These are phyloP conservation scores for Botrytis medusae DNA, from an alignment of 2,329 filamentous ascomycete genomes.

Conservation along the genomic window DNA sequence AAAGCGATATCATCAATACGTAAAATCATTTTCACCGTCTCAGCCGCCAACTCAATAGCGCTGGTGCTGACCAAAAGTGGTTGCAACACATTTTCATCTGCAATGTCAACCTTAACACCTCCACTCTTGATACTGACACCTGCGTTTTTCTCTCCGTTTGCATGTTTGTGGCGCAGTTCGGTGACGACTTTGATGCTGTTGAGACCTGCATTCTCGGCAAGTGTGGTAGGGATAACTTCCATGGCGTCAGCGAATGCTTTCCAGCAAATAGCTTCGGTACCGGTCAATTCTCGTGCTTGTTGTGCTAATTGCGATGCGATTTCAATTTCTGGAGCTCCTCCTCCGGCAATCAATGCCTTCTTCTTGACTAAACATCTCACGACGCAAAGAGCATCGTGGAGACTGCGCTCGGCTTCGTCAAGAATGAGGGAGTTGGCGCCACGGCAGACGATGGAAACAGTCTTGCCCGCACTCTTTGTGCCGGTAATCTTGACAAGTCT, in stretches of 20 bases:
- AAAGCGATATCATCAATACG: constrained; percentile 38
- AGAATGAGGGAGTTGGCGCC: constrained; percentile 93
- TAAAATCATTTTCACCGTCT: constrained; percentile 74
- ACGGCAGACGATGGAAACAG: constrained; percentile 89
- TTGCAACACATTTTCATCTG: constrained; percentile 95
- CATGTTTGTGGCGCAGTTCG: constrained; percentile 89
- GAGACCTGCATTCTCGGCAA: constrained; percentile 94
- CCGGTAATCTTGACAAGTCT: constrained; percentile 95
- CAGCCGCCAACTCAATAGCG: constrained; percentile 92
- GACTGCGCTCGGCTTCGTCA: constrained; percentile 92
- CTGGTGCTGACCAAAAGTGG: constrained; percentile 95
- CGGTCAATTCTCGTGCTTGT: constrained; percentile 77
- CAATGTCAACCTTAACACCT: constrained; percentile 94
- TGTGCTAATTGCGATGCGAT: constrained; percentile 84
- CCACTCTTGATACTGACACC: constrained; percentile 98
- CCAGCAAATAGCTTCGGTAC: constrained; percentile 97
- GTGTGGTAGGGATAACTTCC: constrained; percentile 93
- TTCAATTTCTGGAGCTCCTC: constrained; percentile 94
- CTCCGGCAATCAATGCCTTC: constrained; percentile 97
- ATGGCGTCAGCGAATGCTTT: constrained; percentile 98
- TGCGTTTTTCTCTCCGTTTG: constrained; percentile 91
- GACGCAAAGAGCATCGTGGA: constrained; percentile 97
- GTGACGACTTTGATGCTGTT: constrained; percentile 99
- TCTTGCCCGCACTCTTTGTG: constrained; percentile 80
- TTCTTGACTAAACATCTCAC: constrained; percentile 98